phyloP scores from a whole-genome alignment of 257 asterid genomes.

The Solanum sparsipilum region DNA sequence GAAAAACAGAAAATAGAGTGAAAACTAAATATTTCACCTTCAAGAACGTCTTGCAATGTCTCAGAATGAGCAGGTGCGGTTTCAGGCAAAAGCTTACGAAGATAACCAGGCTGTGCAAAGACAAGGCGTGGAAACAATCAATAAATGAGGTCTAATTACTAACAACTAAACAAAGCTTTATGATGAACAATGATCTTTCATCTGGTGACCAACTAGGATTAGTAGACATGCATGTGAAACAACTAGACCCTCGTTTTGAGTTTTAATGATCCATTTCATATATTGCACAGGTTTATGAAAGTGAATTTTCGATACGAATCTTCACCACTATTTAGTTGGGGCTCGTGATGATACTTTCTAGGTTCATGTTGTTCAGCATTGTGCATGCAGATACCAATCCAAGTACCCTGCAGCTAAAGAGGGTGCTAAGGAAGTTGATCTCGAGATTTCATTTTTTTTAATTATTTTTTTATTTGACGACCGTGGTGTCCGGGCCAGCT shows the following conservation, averaged over 20 bases:
- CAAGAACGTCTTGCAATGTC: slow-evolving; percentile 59
- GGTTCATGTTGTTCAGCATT: background rate
- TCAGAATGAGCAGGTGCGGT: slow-evolving; percentile 76
- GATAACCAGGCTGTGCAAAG: slow-evolving; percentile 77
- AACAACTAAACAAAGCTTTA: background rate
- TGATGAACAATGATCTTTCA: background rate
- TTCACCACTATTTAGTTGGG: background rate
- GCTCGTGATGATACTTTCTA: background rate
- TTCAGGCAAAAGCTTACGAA: slow-evolving; percentile 72
- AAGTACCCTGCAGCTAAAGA: background rate
- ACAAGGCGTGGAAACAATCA: background rate
- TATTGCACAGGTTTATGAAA: background rate
- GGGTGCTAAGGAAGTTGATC: background rate
- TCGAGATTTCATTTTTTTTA: too few species aligned
- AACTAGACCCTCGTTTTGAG: background rate
- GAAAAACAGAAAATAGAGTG: background rate
- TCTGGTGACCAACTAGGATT: background rate
- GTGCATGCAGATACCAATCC: background rate
- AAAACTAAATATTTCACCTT: slow-evolving; percentile 36
- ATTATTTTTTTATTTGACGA: background rate
- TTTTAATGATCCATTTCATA: background rate
- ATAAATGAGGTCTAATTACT: background rate
- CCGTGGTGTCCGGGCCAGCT: background rate
- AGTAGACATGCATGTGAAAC: background rate
- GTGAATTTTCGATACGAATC: background rate